phyloP scores from a whole-genome alignment of 345 rosid genomes.

The Melaleuca alternifolia region DNA sequence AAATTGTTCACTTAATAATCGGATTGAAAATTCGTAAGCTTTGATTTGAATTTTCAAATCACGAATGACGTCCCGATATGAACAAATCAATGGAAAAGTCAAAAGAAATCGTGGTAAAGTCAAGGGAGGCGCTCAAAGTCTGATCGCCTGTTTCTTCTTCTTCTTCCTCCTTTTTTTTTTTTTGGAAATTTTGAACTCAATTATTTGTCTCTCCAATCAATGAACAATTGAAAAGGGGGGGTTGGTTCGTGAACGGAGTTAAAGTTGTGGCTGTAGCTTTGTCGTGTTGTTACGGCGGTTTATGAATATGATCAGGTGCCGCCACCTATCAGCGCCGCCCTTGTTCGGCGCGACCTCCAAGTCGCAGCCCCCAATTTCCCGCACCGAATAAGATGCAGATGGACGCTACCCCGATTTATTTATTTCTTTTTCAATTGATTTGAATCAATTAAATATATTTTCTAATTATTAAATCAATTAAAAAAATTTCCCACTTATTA shows the following conservation, averaged over 20 bases:
- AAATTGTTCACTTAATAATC: no score
- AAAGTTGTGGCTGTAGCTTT: background rate
- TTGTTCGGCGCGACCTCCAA: background rate
- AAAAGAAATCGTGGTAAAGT: no score
- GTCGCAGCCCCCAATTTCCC: background rate
- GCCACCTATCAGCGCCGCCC: conserved; percentile 5
- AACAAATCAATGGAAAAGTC: no score
- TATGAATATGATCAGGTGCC: background rate
- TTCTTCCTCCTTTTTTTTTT: background rate
- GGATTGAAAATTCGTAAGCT: no score
- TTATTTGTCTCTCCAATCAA: background rate
- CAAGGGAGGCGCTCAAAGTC: no score
- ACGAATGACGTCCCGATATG: no score
- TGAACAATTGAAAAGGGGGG: background rate
- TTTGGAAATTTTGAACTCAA: background rate
- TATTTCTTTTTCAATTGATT: no score
- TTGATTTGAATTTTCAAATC: no score
- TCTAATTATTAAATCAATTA: no score
- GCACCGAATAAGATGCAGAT: background rate
- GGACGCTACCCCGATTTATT: background rate
- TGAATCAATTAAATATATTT: no score
- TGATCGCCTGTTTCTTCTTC: no score
- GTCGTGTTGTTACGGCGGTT: background rate
- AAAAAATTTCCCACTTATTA: no score
- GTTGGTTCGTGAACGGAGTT: background rate